phyloP scores from a whole-genome alignment of 768 basidiomycete species.

The Erythrobasidium yunnanense region DNA sequence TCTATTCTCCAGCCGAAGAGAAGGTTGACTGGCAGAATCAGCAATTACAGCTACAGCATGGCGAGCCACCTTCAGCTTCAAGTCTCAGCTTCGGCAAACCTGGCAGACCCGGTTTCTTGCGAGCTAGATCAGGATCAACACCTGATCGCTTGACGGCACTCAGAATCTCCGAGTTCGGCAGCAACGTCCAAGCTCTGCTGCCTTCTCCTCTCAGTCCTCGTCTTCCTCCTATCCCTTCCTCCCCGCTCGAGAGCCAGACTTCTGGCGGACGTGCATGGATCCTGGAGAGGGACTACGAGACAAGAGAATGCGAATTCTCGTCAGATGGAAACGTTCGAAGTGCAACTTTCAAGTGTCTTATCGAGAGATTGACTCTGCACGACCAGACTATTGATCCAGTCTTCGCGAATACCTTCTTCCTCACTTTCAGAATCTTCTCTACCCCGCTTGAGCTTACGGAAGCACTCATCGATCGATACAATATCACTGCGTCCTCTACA shows the following conservation, averaged over 20 bases:
- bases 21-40: slow-evolving; percentile 4
- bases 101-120: not conserved
- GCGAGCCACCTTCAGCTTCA: not conserved
- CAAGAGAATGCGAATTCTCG: slow-evolving; percentile 80
- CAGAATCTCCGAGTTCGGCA: not conserved
- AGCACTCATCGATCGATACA: slow-evolving; percentile 69
- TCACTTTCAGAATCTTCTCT: slow-evolving; percentile 87
- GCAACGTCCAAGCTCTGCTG: not conserved
- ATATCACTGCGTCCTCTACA: slow-evolving; percentile 51
- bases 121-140: slow-evolving; percentile 21
- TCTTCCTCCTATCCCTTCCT: not conserved
- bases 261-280: slow-evolving; percentile 28
- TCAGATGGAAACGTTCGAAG: slow-evolving; percentile 79
- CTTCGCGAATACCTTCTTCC: slow-evolving; percentile 81
- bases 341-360: slow-evolving; percentile 72
- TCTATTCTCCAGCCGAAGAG: slow-evolving; percentile 16
- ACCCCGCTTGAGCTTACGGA: slow-evolving; percentile 65
- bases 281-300: slow-evolving; percentile 53
- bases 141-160: slow-evolving; percentile 19
- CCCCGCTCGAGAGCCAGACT: not conserved
- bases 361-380: slow-evolving; percentile 97
- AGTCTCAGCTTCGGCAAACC: not conserved
- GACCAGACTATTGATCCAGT: slow-evolving; percentile 77
- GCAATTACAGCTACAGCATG: not conserved
- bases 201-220: slow-evolving; percentile 16